Percentiles rank a stretch among this genome's conserved stretches.
Conservation (phyloP, 805 yeast species). For the Blastobotrys attinorum region DNA sequence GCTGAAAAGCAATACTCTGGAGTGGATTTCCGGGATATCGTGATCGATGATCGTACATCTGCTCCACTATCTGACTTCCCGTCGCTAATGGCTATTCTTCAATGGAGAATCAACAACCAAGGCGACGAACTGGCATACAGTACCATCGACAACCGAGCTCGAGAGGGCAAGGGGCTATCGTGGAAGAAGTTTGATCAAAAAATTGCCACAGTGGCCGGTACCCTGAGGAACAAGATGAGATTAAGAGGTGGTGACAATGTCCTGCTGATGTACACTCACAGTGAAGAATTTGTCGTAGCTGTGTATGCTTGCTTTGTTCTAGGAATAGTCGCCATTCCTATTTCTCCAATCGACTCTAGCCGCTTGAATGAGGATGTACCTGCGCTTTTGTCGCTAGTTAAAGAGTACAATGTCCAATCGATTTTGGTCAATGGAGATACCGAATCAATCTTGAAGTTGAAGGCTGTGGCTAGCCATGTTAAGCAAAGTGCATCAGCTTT, state of each 20-base stretch:
- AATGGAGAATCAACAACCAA: conserved; percentile 65
- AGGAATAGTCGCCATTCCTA: conserved; percentile 72
- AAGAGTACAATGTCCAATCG: conserved; percentile 62
- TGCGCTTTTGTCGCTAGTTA: conserved; percentile 55
- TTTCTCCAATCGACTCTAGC: conserved; percentile 60
- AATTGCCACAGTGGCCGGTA: conserved; percentile 65
- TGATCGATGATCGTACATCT: conserved; percentile 70
- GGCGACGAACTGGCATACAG: conserved; percentile 74
- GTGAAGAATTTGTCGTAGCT: conserved; percentile 80
- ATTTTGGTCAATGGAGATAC: conserved; percentile 73
- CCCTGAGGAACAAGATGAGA: conserved; percentile 58
- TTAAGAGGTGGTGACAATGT: conserved; percentile 65
- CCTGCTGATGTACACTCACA: conserved; percentile 73
- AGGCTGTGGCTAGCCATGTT: conserved; percentile 51
- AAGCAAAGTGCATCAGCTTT: conserved; percentile 35
- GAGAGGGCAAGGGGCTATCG: conserved; percentile 45
- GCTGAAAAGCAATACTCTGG: conserved; percentile 76
- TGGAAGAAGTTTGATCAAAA: conserved; percentile 81
- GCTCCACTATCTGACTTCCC: conserved; percentile 67
- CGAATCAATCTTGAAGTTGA: conserved; percentile 60
- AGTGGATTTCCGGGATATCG: conserved; percentile 65
- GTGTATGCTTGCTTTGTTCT: conserved; percentile 78
- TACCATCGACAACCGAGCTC: conserved; percentile 34
- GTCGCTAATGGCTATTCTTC: conserved; percentile 63
- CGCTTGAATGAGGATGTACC: conserved; percentile 67